A percentile compares a stretch with the other conserved stretches of the same genome.
phyloP scores from a whole-genome alignment of 257 asterid species.

The Mitragyna speciosa region DNA sequence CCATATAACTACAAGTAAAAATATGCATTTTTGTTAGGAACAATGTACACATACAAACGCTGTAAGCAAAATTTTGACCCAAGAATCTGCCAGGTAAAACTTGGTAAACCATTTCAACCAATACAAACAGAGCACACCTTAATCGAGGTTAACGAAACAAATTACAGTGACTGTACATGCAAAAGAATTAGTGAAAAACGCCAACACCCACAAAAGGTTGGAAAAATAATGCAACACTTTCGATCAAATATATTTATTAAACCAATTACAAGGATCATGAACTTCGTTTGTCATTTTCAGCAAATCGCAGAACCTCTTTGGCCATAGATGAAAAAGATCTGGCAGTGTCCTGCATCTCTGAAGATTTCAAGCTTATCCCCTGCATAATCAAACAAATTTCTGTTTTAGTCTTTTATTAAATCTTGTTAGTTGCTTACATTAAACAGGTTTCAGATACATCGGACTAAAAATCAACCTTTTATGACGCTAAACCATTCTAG shows the following conservation, averaged over 20 bases:
- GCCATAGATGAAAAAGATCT: constrained; percentile 85
- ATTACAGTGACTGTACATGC: constrained; percentile 1
- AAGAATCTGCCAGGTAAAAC: background rate
- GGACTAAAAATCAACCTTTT: background rate
- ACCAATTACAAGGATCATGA: constrained; percentile 18
- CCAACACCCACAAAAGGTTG: background rate
- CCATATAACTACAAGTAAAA: background rate
- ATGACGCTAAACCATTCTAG: too few relatives aligned
- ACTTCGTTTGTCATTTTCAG: constrained; percentile 55
- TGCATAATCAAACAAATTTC: constrained; percentile 30
- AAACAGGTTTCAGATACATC: background rate
- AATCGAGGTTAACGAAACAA: background rate
- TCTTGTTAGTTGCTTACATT: background rate
- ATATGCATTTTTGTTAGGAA: background rate
- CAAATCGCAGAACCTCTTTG: constrained; percentile 61
- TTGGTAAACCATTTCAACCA: background rate
- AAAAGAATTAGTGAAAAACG: background rate
- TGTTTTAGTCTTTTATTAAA: background rate
- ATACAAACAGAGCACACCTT: background rate
- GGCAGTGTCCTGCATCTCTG: constrained; percentile 89
- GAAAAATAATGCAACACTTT: background rate
- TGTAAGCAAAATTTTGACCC: background rate
- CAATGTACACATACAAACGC: background rate
- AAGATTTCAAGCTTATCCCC: constrained; percentile 79
- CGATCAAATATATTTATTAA: too few relatives aligned